Conservation (phyloP, 805 yeast genomes). For the Myxozyma nipponensis region DNA sequence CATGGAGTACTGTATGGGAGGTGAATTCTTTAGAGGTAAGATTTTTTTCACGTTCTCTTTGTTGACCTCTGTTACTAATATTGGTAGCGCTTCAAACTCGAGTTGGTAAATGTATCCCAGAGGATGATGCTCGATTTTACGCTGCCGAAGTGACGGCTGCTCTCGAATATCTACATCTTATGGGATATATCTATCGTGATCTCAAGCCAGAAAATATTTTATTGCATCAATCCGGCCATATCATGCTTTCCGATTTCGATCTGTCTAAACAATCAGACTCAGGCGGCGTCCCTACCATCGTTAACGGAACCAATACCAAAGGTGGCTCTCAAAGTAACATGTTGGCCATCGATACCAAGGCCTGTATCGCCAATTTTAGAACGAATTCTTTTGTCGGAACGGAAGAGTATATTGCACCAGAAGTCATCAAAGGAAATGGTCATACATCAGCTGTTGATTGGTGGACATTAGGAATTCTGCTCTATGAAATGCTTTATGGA, state of each 20-base stretch:
- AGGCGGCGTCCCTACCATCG: slow-evolving; percentile 70
- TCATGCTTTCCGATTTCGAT: slow-evolving; percentile 96
- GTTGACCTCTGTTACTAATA: background rate
- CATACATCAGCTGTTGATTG: slow-evolving; percentile 98
- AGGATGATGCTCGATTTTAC: slow-evolving; percentile 85
- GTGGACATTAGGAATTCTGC: slow-evolving; percentile 96
- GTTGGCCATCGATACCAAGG: slow-evolving; percentile 84
- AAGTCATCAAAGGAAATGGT: slow-evolving; percentile 93
- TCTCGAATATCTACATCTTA: slow-evolving; percentile 85
- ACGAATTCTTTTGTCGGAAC: slow-evolving; percentile 99
- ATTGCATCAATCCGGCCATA: slow-evolving; percentile 94
- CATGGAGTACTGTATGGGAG: slow-evolving; percentile 99
- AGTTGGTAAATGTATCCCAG: slow-evolving; percentile 76
- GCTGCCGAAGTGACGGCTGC: slow-evolving; percentile 98
- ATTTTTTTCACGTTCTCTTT: background rate
- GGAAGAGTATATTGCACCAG: slow-evolving; percentile 98
- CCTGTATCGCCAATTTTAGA: slow-evolving; percentile 92
- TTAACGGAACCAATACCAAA: slow-evolving; percentile 34
- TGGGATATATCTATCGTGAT: slow-evolving; percentile 97
- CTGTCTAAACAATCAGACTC: slow-evolving; percentile 82
- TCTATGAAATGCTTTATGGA: slow-evolving; percentile 93
- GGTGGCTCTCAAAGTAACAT: slow-evolving; percentile 40
- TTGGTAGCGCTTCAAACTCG: slow-evolving; percentile 77
- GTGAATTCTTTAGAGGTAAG: slow-evolving; percentile 77
- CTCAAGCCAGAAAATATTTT: slow-evolving; percentile 94